These are phyloP conservation scores for Solanum ossicruentum DNA, from an alignment of 257 asterid species.

Conservation along the genomic window DNA sequence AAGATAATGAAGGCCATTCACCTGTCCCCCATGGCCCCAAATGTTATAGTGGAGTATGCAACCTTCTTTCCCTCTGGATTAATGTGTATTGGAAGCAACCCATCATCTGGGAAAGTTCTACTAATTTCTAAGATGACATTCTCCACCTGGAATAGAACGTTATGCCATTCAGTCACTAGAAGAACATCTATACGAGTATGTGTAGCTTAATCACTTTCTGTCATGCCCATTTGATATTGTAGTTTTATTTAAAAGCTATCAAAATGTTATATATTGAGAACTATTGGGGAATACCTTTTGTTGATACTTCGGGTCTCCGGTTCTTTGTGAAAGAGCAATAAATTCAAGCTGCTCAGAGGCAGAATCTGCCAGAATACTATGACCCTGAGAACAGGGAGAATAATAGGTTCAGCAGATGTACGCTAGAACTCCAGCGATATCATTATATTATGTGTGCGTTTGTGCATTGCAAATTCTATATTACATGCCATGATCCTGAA, in stretches of 20 bases:
- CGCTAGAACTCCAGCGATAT: neutral
- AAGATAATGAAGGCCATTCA: conserved; percentile 5
- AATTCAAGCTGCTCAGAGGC: conserved; percentile 98
- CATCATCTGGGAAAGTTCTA: conserved; percentile 84
- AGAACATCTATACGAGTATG: neutral
- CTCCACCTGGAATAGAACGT: conserved; percentile 61
- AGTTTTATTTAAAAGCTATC: neutral
- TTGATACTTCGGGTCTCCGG: conserved; percentile 90
- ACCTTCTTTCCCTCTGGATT: conserved; percentile 54
- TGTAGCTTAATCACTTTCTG: neutral
- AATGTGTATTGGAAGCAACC: conserved; percentile 89
- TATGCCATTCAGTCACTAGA: conserved; percentile 1
- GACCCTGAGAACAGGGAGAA: conserved; percentile 46
- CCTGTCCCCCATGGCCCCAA: conserved; percentile 99
- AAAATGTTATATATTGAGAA: neutral
- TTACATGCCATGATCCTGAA: neutral
- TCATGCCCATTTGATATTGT: neutral
- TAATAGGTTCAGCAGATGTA: neutral
- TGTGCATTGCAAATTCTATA: neutral
- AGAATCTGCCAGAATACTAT: conserved; percentile 93
- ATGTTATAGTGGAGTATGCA: conserved; percentile 78
- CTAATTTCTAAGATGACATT: conserved; percentile 70
- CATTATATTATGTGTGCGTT: neutral
- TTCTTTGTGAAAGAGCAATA: conserved; percentile 96
- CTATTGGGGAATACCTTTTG: conserved; percentile 41